Evolutionary conservation across 2,329 filamentous ascomycete genomes (phyloP).

Genomic region (Microthyrium microscopicum): DNA sequence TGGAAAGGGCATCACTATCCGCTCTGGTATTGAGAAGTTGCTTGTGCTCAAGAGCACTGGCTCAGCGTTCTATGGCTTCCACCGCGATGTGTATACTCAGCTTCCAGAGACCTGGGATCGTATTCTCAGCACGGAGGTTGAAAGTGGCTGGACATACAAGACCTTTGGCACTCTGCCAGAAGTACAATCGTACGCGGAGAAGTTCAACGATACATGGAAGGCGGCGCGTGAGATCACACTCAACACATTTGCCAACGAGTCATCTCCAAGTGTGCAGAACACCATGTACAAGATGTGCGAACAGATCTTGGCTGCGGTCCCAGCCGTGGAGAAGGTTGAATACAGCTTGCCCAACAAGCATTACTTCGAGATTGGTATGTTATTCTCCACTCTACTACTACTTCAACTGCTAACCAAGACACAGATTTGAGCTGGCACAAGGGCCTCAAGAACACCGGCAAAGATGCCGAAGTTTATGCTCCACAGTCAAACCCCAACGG

Average conservation of each 20-base stretch:
- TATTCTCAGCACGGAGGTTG: conserved; percentile 85
- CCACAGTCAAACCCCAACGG: conserved; percentile 89
- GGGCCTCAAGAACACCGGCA: conserved; percentile 82
- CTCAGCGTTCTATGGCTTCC: conserved; percentile 87
- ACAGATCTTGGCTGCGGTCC: conserved; percentile 60
- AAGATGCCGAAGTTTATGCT: conserved; percentile 87
- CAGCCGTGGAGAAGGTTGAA: conserved; percentile 54
- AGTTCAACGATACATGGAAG: conserved; percentile 67
- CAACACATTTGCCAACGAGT: conserved; percentile 75
- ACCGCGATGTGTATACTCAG: conserved; percentile 85
- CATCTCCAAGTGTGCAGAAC: conserved; percentile 83
- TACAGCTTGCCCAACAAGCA: conserved; percentile 95
- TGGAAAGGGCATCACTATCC: conserved; percentile 48
- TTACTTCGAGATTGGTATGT: conserved; percentile 86
- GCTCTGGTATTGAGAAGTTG: conserved; percentile 63
- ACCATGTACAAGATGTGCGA: conserved; percentile 99
- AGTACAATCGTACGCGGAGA: conserved; percentile 44
- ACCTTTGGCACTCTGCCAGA: conserved; percentile 48
- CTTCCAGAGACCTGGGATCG: conserved; percentile 85
- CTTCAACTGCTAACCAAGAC: conserved; percentile 12
- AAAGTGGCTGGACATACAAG: conserved; percentile 75
- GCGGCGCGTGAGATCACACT: conserved; percentile 73
- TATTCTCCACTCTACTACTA: conserved; percentile 2
- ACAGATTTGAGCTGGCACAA: conserved; percentile 93
- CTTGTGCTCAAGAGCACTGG: conserved; percentile 92